These are phyloP conservation scores for Tremella mesenterica DNA, from an alignment of 768 basidiomycete species.

Conservation along the genomic window DNA sequence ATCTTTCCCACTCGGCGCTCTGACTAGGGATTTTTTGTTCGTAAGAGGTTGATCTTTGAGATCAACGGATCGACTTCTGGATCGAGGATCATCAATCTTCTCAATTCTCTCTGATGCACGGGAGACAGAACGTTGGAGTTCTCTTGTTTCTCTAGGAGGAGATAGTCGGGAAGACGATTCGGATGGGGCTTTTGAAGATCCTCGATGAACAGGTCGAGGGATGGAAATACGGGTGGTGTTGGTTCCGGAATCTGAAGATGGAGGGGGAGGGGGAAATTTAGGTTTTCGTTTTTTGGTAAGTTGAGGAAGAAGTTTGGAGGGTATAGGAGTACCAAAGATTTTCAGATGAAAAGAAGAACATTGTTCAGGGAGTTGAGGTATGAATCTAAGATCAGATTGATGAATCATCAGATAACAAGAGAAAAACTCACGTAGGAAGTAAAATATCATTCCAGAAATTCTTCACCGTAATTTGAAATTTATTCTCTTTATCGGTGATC, in stretches of 20 bases:
- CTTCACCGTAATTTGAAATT: conserved; percentile 13
- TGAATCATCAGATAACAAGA: neutral
- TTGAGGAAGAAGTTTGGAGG: conserved; percentile 8
- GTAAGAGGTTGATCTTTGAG: neutral
- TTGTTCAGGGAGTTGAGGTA: conserved; percentile 16
- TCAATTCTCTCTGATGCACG: neutral
- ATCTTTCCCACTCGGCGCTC: conserved; percentile 31
- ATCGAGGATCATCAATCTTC: conserved; percentile 3
- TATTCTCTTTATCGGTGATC: conserved; percentile 11
- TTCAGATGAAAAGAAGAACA: conserved; percentile 31
- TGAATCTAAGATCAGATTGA: conserved; percentile 14
- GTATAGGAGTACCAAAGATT: conserved; percentile 30
- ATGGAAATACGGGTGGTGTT: too few relatives aligned
- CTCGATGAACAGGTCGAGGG: neutral
- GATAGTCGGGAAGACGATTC: neutral
- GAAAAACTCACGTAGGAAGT: conserved; percentile 19
- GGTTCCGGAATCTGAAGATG: conserved; percentile 14
- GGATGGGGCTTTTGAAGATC: neutral
- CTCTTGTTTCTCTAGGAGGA: neutral
- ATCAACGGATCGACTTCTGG: conserved; percentile 11
- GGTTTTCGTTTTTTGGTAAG: conserved; percentile 30
- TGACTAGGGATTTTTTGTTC: conserved; percentile 11
- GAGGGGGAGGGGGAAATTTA: conserved; percentile 22
- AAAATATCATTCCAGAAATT: conserved; percentile 30
- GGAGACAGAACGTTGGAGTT: neutral